A percentile compares a stretch with the other conserved stretches of the same genome.
Evolutionary conservation across 2,329 filamentous ascomycete genomes (phyloP).

Genomic region (Aspergillus eucalypticola): DNA sequence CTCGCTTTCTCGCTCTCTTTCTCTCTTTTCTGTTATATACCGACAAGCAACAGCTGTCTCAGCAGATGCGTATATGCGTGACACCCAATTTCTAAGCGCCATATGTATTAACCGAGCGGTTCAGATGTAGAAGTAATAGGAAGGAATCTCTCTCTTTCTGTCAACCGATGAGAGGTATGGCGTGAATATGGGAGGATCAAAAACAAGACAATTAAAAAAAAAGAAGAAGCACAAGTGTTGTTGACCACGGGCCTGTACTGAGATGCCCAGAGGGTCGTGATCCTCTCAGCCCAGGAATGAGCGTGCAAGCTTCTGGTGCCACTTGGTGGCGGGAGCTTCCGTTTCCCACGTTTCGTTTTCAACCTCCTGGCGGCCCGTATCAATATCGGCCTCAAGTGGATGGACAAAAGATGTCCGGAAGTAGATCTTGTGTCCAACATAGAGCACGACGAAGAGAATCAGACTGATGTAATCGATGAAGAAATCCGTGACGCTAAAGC

Average conservation of each 20-base stretch:
- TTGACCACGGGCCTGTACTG: background rate
- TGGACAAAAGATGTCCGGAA: slow-evolving; percentile 41
- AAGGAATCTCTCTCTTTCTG: background rate
- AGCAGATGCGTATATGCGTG: slow-evolving; percentile 1
- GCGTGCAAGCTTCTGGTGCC: slow-evolving; percentile 18
- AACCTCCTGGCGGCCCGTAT: slow-evolving; percentile 40
- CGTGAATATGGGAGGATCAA: background rate
- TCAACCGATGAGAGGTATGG: background rate
- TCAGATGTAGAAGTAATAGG: background rate
- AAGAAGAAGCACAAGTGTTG: background rate
- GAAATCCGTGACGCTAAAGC: slow-evolving; percentile 61
- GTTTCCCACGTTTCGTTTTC: slow-evolving; percentile 37
- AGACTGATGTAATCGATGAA: slow-evolving; percentile 66
- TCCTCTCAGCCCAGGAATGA: slow-evolving; percentile 11
- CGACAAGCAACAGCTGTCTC: background rate
- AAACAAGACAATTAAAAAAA: background rate
- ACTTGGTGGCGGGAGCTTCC: slow-evolving; percentile 15
- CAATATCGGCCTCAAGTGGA: slow-evolving; percentile 45
- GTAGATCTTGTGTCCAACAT: slow-evolving; percentile 60
- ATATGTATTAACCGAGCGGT: background rate
- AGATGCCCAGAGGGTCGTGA: background rate
- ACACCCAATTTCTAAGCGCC: slow-evolving; percentile 1
- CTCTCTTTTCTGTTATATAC: background rate
- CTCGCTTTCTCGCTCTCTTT: background rate
- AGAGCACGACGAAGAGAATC: slow-evolving; percentile 63